Percentiles rank a stretch among this genome's conserved stretches.
phyloP scores from a whole-genome alignment of 257 asterid species.

The Nemophila menziesii region DNA sequence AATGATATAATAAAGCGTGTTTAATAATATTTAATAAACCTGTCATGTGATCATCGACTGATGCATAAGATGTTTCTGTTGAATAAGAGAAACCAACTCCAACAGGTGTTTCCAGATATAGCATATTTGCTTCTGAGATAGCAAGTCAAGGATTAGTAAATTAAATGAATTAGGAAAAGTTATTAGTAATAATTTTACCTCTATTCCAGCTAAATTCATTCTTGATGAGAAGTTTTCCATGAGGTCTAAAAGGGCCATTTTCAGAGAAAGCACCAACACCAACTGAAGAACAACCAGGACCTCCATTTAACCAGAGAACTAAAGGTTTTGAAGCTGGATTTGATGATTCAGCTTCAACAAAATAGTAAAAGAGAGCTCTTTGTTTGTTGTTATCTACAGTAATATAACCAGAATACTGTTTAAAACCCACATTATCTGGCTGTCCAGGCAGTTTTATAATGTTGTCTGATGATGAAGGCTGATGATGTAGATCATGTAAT shows the following conservation, averaged over 20 bases:
- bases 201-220: conserved; percentile 64
- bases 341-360: conserved; percentile 43
- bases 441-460: conserved; percentile 52
- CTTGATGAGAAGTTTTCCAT: conserved; percentile 30
- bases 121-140: conserved; percentile 54
- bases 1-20: conserved; percentile 4
- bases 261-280: conserved; percentile 79
- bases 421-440: conserved; percentile 46
- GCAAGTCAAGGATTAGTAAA: too few species aligned
- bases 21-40: too few species aligned
- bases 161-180: background rate
- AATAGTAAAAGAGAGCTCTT: conserved; percentile 50
- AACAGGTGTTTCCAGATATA: conserved; percentile 57
- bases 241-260: conserved; percentile 67
- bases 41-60: conserved; percentile 49
- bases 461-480: too few species aligned
- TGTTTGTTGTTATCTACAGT: conserved; percentile 40
- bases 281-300: conserved; percentile 69
- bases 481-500: conserved; percentile 20
- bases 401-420: conserved; percentile 58
- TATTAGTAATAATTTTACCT: conserved; percentile 23
- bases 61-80: conserved; percentile 25
- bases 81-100: conserved; percentile 71
- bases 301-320: conserved; percentile 70
- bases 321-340: conserved; percentile 43